Conservation (phyloP, 2,329 filamentous ascomycete species). For the Sordariomycetes sp. region DNA sequence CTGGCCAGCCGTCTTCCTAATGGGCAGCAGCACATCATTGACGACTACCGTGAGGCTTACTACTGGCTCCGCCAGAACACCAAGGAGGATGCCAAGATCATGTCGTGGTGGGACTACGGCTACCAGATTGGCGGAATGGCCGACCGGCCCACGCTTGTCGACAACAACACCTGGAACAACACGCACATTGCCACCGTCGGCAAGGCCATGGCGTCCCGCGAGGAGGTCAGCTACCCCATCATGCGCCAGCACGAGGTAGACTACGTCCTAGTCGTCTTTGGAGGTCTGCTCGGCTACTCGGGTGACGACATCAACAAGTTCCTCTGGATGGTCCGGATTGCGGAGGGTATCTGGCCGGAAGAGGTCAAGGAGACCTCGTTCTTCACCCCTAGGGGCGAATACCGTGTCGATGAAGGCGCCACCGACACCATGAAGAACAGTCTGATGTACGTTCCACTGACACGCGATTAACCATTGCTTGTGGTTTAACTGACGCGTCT, state of each 20-base stretch:
- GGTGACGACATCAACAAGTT: constrained; percentile 99
- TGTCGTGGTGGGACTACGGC: constrained; percentile 99
- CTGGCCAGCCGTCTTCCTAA: constrained; percentile 85
- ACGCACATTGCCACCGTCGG: constrained; percentile 98
- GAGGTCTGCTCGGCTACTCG: constrained; percentile 89
- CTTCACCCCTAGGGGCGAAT: constrained; percentile 89
- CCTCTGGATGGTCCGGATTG: constrained; percentile 98
- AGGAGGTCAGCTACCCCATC: constrained; percentile 97
- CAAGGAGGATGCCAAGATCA: constrained; percentile 86
- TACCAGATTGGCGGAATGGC: constrained; percentile 99
- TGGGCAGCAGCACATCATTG: constrained; percentile 95
- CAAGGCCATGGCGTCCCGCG: constrained; percentile 94
- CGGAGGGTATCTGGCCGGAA: constrained; percentile 98
- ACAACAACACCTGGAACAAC: constrained; percentile 99
- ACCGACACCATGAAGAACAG: constrained; percentile 98
- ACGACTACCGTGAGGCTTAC: constrained; percentile 98
- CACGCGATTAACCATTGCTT: background rate
- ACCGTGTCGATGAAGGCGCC: constrained; percentile 83
- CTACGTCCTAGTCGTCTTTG: constrained; percentile 96
- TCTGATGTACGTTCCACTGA: constrained; percentile 64
- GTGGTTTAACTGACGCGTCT: constrained; percentile 6
- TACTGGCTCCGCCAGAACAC: constrained; percentile 99
- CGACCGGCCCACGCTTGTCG: constrained; percentile 87
- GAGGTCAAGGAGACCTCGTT: constrained; percentile 95
- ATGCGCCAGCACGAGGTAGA: constrained; percentile 98